Base-by-base conservation (phyloP, 345 rosid genomes). In the Ceriops tagal region DNA sequence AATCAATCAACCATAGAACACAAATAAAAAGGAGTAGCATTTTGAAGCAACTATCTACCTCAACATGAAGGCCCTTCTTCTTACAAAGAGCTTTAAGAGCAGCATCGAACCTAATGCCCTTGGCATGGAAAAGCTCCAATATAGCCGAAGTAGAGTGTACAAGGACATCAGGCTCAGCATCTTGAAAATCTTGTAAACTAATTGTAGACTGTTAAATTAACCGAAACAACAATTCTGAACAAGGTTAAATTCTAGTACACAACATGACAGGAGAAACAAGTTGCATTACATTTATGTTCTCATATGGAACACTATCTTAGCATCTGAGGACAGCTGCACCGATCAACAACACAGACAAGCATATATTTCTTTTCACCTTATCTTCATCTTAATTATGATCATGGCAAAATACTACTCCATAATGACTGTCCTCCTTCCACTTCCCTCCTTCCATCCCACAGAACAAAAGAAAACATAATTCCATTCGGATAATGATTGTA, bases 61-160 rank as follows among this genome's bases (percentile, higher is more conserved):
- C 97, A 64, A 77, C 87, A 57, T 69, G 84, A 68, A 88, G 82
- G 70, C 98, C 97, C 73, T 88, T 93, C 84, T 83, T 93, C 84
- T 88, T 91, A 86, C 96, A 93, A 8, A 91, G 87, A 62, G 90
- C 90, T 87, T 89, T 89, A 19, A 91, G 89, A 65, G 95, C 92
- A 77, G 72, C 70, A 75, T 80, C 75, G 71, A 83, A 87, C 47
- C 72, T 73, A 65, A 83, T 85, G 65, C 96, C 96, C 68, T 80
- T 87, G 70, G 75, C 77, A n/a, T 79, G 77, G 66, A 91, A 86
- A 67, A 80, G 89, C 32, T 87, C 92, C 60, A 93, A 70, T 73
- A 89, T 91, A 77, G 84, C 84, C 31, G 84, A 71, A 65, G 86
- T 83, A 26, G 87, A 89, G 82, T 93, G 87, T 35, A 74, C 90